Base-by-base conservation (phyloP, 768 basidiomycete genomes). In the Boletus tylopilopsis region DNA sequence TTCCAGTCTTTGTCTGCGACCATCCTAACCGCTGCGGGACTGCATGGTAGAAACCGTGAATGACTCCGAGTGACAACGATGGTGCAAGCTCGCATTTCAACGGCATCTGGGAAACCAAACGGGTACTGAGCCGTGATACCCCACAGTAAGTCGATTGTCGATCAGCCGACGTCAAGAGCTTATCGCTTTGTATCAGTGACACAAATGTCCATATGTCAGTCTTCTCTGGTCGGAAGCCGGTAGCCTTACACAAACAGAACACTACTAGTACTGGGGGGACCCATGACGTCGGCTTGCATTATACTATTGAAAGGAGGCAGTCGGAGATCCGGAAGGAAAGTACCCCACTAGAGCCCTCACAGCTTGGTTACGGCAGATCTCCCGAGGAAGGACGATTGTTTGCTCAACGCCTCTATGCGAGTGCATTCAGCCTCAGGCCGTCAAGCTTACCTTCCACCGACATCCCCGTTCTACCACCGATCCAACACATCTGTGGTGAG, bases 401-500 rank as follows among this genome's bases (percentile, higher is more conserved):
- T 30, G 76, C 76, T 21, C 76, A 75, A 40, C 70, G 69, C 42
- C 58, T 78, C 23, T 78, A 76, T 53, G 73, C 72, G 7, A 76
- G 73, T 39, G 71, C 74, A 5, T 43, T 63, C 23, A 59, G 50
- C 45, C 61, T 55, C 43, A 58, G 49, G 24, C 47, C 49, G 21
- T 51, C 55, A 12, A 35, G 35, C 11, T 35, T 25, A 9, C 42
- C 53, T 36, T 34, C 46, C n/a, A 29, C 30, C n/a, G 22, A 7
- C 38, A 38, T 48, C 19, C 37, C 60, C 8, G 22, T 53, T 29
- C 37, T 42, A 46, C 48, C 53, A 19, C 34, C 40, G 12, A 48
- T 54, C 29, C 33, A 35, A 19, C 30, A 42, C 23, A 4, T 22
- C 15, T 27, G 4, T 19, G 11, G 6, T 19, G 23, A 45, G 6